These are phyloP conservation scores for Globisporangium nagaii DNA, from an alignment of 352 stramenopile species.

Conservation along the genomic window DNA sequence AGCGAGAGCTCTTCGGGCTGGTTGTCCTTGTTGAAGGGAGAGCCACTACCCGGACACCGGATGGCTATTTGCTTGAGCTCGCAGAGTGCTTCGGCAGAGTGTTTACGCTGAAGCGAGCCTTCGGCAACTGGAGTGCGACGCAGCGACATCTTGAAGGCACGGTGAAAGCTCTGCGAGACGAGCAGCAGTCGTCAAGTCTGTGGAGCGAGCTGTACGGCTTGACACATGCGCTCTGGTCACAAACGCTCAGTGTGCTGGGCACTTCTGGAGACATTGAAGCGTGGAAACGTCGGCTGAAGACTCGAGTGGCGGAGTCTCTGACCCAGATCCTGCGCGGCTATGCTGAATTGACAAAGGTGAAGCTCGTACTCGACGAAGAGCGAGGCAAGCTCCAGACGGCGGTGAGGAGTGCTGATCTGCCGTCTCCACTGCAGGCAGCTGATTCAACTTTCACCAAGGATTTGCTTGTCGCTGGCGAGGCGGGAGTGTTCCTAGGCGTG, in stretches of 20 bases:
- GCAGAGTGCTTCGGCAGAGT: neutral
- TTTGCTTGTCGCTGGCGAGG: neutral
- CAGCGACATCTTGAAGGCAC: neutral
- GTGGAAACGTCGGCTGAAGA: neutral
- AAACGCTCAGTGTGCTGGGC: neutral
- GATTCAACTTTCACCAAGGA: neutral
- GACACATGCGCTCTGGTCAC: neutral
- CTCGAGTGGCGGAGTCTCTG: neutral
- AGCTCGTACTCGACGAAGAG: neutral
- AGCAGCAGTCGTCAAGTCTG: neutral
- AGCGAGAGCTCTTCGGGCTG: slow-evolving; percentile 1
- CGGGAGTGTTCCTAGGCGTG: neutral
- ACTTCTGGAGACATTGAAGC: neutral
- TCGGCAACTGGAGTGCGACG: neutral
- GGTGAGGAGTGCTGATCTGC: neutral
- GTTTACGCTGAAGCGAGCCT: neutral
- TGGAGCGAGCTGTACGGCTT: neutral
- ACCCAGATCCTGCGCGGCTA: neutral
- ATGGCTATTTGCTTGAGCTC: neutral
- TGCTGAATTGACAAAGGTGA: neutral
- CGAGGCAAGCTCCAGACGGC: neutral
- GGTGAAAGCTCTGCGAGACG: neutral
- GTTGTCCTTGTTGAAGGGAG: neutral
- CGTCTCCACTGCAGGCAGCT: too few relatives aligned
- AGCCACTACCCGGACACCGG: neutral